phyloP scores from a whole-genome alignment of 495 filamentous ascomycete species.

The Tuber microsphaerosporum region DNA sequence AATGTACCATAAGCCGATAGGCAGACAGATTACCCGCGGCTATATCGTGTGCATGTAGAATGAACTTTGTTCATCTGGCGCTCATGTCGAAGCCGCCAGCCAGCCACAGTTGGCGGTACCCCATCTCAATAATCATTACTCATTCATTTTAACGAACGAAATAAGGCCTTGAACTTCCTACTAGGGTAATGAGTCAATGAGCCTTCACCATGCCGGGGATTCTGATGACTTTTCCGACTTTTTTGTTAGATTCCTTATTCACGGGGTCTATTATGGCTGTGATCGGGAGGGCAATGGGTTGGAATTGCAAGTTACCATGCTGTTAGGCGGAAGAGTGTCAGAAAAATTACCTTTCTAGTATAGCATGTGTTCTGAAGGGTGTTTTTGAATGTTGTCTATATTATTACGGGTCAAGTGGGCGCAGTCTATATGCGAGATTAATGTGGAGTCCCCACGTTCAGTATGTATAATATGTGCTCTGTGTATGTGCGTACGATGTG shows the following conservation, averaged over 20 bases:
- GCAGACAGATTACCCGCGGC: background rate
- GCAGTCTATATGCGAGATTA: background rate
- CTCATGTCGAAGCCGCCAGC: background rate
- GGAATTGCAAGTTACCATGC: background rate
- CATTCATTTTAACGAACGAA: background rate
- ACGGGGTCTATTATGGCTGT: background rate
- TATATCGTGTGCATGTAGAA: background rate
- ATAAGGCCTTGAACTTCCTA: background rate
- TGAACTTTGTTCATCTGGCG: background rate
- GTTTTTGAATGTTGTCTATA: background rate
- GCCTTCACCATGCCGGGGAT: background rate
- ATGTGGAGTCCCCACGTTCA: background rate
- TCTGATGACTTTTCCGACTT: background rate
- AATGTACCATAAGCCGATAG: background rate
- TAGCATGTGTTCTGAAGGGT: background rate
- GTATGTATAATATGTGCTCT: background rate
- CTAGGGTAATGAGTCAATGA: background rate
- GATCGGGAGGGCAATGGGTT: background rate
- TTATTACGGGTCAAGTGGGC: background rate
- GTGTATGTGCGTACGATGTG: background rate
- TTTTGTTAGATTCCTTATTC: background rate
- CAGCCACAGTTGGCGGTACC: background rate
- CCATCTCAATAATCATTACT: background rate
- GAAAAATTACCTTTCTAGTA: background rate
- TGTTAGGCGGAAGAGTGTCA: background rate